Percentiles rank a stretch among this genome's conserved stretches.
phyloP scores from a whole-genome alignment of 352 stramenopile genomes.

The Globisporangium lucens region DNA sequence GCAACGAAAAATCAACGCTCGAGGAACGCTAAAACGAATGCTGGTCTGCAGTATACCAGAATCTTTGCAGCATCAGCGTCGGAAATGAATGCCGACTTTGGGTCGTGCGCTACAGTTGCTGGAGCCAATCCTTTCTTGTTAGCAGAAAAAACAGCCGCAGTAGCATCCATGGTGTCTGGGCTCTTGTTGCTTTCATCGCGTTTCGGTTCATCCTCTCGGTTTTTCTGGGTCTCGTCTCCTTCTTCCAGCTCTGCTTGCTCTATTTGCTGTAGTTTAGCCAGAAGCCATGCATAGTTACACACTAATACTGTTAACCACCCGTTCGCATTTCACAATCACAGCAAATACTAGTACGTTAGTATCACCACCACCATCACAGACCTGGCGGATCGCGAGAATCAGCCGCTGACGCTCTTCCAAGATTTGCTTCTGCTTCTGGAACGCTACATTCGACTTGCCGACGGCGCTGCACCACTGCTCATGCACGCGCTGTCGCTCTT shows the following conservation, averaged over 20 bases:
- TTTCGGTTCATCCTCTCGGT: background rate
- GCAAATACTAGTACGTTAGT: background rate
- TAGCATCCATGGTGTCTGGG: background rate
- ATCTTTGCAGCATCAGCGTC: constrained; percentile 18
- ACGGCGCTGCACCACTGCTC: constrained; percentile 51
- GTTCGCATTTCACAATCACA: background rate
- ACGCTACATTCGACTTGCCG: constrained; percentile 27
- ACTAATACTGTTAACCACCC: background rate
- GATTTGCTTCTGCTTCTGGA: constrained; percentile 48
- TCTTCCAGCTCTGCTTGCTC: constrained; percentile 24
- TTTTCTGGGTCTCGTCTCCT: constrained; percentile 5
- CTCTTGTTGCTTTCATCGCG: background rate
- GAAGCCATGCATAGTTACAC: background rate
- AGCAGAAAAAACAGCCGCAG: background rate
- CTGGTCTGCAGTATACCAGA: constrained; percentile 7
- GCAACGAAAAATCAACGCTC: background rate
- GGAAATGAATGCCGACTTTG: constrained; percentile 1
- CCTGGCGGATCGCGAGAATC: constrained; percentile 56
- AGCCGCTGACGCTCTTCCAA: constrained; percentile 47
- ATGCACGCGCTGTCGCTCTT: constrained; percentile 51
- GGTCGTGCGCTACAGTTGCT: background rate
- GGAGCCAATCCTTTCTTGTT: background rate
- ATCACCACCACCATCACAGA: constrained; percentile 17
- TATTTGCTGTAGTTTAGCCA: constrained; percentile 12
- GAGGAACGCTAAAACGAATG: background rate